Percentiles rank a stretch among this genome's conserved stretches.
phyloP scores from a whole-genome alignment of 2,329 filamentous ascomycete species.

The Aspergillus luchuensis region DNA sequence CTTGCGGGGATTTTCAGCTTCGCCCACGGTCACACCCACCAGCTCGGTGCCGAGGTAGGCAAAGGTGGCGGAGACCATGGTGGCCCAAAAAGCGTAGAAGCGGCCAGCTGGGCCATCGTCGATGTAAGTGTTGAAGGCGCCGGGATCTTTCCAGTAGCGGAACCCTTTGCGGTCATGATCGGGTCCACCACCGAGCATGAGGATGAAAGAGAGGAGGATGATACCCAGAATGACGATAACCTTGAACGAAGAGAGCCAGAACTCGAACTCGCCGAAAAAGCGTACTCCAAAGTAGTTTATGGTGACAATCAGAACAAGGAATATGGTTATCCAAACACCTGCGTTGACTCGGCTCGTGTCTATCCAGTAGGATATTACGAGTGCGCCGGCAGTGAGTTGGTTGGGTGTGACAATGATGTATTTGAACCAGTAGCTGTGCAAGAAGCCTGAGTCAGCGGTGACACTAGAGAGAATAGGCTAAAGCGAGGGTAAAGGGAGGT shows the following conservation, averaged over 20 bases:
- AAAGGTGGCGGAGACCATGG: constrained; percentile 75
- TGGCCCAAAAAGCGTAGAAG: constrained; percentile 68
- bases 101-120: constrained; percentile 50
- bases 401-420: constrained; percentile 87
- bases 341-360: constrained; percentile 67
- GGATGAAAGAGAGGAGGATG: constrained; percentile 65
- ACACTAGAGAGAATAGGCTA: constrained; percentile 15
- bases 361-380: constrained; percentile 80
- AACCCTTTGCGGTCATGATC: constrained; percentile 65
- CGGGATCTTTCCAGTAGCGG: constrained; percentile 66
- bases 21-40: constrained; percentile 75
- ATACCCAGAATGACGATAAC: constrained; percentile 67
- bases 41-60: constrained; percentile 77
- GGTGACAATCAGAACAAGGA: constrained; percentile 62
- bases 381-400: constrained; percentile 75
- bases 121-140: constrained; percentile 57
- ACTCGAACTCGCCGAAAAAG: constrained; percentile 70
- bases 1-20: constrained; percentile 76
- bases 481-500: too few species aligned
- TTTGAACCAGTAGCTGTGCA: constrained; percentile 61
- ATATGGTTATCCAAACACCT: constrained; percentile 75
- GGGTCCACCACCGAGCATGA: constrained; percentile 67
- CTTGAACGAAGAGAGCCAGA: constrained; percentile 65
- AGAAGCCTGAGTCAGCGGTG: constrained; percentile 3
- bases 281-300: constrained; percentile 73